Evolutionary conservation across 768 basidiomycete genomes (phyloP).

Genomic region (Collybia sp.): DNA sequence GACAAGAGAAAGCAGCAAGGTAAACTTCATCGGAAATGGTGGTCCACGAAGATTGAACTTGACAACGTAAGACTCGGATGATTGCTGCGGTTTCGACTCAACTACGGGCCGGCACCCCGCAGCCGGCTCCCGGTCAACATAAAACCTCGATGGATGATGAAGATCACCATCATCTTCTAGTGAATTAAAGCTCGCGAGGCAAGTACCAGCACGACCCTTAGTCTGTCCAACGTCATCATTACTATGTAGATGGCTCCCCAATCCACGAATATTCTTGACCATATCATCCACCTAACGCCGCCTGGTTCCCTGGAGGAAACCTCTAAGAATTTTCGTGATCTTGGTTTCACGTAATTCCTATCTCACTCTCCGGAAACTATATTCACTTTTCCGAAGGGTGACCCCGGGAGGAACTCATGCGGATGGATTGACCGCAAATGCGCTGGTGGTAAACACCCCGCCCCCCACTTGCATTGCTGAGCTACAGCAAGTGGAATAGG

Average conservation of each 20-base stretch:
- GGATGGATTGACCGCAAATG: slow-evolving; percentile 59
- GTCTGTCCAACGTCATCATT: no score
- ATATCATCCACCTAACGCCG: slow-evolving; percentile 69
- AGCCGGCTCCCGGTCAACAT: background rate
- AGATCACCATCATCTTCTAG: no score
- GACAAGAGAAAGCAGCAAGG: background rate
- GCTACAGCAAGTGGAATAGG: slow-evolving; percentile 20
- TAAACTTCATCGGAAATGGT: background rate
- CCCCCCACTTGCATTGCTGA: background rate
- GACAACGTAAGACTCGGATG: no score
- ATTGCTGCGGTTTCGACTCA: no score
- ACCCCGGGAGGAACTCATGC: slow-evolving; percentile 63
- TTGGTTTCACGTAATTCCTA: slow-evolving; percentile 57
- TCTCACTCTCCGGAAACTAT: background rate
- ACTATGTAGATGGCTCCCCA: no score
- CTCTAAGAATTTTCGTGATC: slow-evolving; percentile 45
- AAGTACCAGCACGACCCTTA: no score
- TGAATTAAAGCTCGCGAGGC: no score
- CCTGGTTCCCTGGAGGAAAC: slow-evolving; percentile 50
- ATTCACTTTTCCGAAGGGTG: slow-evolving; percentile 37
- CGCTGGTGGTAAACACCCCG: slow-evolving; percentile 47
- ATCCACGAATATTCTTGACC: slow-evolving; percentile 44
- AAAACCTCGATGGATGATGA: slow-evolving; percentile 18
- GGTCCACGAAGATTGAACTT: background rate
- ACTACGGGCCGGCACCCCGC: no score